phyloP scores from a whole-genome alignment of 495 filamentous ascomycete genomes.

The Parachaetomium inaequale region DNA sequence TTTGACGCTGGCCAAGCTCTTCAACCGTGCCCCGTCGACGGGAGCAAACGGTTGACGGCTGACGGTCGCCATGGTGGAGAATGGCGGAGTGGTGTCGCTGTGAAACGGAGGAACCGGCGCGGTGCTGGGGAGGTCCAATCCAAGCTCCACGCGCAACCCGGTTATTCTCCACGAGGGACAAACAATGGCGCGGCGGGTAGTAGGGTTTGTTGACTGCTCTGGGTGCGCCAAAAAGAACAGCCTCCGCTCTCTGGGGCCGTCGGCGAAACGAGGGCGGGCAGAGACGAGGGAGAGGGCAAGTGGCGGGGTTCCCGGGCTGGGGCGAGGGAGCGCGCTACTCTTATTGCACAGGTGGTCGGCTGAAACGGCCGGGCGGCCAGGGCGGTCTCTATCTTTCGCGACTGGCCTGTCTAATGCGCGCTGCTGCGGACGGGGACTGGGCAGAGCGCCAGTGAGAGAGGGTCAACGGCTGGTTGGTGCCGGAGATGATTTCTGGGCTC shows the following conservation, averaged over 20 bases:
- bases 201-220: constrained; percentile 12
- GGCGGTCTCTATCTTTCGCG: constrained; percentile 23
- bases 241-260: neutral
- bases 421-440: neutral
- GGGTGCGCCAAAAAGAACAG: neutral
- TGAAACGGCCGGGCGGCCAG: constrained; percentile 22
- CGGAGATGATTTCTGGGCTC: neutral
- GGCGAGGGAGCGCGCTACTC: constrained; percentile 26
- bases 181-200: neutral
- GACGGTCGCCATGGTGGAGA: constrained; percentile 42
- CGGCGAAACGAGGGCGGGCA: constrained; percentile 5
- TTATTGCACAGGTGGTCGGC: constrained; percentile 32
- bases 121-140: neutral
- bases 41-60: constrained; percentile 58
- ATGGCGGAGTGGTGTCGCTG: constrained; percentile 12
- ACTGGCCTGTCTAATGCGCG: constrained; percentile 12
- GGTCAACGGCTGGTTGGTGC: neutral
- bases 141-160: neutral
- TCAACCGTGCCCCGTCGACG: constrained; percentile 50
- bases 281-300: constrained; percentile 9
- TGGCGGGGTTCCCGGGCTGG: constrained; percentile 18
- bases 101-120: neutral
- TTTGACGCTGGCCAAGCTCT: constrained; percentile 55
- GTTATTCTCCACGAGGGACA: neutral
- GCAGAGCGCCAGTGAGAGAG: neutral